Percentiles rank a stretch among this genome's conserved stretches.
phyloP scores from a whole-genome alignment of 129 eudicot genomes.

The Dittrichia graveolens region DNA sequence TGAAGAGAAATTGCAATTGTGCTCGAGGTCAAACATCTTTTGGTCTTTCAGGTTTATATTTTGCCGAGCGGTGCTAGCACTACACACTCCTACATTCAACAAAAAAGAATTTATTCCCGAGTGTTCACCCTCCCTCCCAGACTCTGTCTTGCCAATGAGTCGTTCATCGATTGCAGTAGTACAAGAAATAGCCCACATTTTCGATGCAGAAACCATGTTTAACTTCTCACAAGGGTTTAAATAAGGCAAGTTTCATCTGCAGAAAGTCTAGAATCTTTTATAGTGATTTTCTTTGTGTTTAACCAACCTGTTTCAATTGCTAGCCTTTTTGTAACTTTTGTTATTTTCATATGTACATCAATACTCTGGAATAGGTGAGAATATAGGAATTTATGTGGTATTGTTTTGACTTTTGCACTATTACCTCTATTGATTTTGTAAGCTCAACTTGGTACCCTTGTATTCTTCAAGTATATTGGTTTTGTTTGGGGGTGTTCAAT shows the following conservation, averaged over 20 bases:
- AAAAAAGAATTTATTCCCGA: conserved; percentile 71
- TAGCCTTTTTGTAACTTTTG: neutral
- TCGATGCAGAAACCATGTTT: conserved; percentile 70
- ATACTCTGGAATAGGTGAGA: conserved; percentile 9
- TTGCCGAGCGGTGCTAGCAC: conserved; percentile 64
- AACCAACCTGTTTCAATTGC: neutral
- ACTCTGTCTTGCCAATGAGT: conserved; percentile 48
- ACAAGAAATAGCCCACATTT: conserved; percentile 54
- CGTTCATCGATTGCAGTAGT: conserved; percentile 43
- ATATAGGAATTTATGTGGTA: conserved; percentile 14
- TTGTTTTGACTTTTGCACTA: neutral
- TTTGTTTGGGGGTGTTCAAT: neutral
- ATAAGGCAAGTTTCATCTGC: conserved; percentile 1
- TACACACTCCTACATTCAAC: conserved; percentile 54
- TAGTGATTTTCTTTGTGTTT: neutral
- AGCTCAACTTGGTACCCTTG: neutral
- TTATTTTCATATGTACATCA: conserved; percentile 13
- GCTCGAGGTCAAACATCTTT: neutral
- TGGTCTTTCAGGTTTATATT: conserved; percentile 75
- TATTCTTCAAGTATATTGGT: neutral
- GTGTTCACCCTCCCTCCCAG: conserved; percentile 78
- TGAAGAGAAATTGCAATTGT: neutral
- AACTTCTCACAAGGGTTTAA: conserved; percentile 41
- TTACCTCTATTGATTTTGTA: neutral
- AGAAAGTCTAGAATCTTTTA: conserved; percentile 18